Evolutionary conservation across 768 basidiomycete species (phyloP).

Genomic region (Cyclocybe cylindracea): DNA sequence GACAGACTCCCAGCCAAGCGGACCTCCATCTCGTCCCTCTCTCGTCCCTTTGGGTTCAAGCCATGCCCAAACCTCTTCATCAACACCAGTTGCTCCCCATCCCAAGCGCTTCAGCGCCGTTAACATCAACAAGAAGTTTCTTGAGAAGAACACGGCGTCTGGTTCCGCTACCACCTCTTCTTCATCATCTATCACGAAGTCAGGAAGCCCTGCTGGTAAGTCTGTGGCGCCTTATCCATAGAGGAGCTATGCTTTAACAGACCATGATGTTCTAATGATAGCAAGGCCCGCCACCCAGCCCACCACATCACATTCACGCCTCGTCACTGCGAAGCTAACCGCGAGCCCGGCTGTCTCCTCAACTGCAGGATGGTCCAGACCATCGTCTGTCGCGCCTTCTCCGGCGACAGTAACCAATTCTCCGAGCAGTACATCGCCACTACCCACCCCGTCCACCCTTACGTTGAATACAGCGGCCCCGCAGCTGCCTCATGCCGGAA

Average conservation of each 20-base stretch:
- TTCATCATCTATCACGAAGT: constrained; percentile 45
- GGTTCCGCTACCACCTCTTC: constrained; percentile 45
- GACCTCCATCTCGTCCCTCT: constrained; percentile 38
- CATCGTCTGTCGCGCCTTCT: constrained; percentile 71
- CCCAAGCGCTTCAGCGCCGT: constrained; percentile 87
- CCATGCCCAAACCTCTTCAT: constrained; percentile 28
- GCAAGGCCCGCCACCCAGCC: constrained; percentile 60
- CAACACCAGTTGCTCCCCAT: constrained; percentile 44
- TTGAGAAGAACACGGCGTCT: constrained; percentile 82
- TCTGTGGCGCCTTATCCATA: constrained; percentile 10
- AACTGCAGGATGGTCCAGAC: constrained; percentile 78
- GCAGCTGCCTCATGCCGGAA: constrained; percentile 59
- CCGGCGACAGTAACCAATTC: constrained; percentile 41
- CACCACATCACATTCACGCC: constrained; percentile 67
- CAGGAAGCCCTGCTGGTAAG: constrained; percentile 56
- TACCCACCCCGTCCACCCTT: constrained; percentile 34
- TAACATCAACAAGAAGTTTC: constrained; percentile 95
- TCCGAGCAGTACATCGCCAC: constrained; percentile 44
- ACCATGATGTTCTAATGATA: constrained; percentile 25
- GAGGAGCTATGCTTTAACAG: constrained; percentile 8
- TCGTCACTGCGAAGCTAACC: constrained; percentile 88
- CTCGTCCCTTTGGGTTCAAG: constrained; percentile 47
- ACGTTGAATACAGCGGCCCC: constrained; percentile 38
- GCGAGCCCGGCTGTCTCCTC: constrained; percentile 57
- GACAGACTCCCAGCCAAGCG: constrained; percentile 27